These are phyloP conservation scores for Scolecobasidium constrictum DNA, from an alignment of 2,329 filamentous ascomycete genomes.

Conservation along the genomic window DNA sequence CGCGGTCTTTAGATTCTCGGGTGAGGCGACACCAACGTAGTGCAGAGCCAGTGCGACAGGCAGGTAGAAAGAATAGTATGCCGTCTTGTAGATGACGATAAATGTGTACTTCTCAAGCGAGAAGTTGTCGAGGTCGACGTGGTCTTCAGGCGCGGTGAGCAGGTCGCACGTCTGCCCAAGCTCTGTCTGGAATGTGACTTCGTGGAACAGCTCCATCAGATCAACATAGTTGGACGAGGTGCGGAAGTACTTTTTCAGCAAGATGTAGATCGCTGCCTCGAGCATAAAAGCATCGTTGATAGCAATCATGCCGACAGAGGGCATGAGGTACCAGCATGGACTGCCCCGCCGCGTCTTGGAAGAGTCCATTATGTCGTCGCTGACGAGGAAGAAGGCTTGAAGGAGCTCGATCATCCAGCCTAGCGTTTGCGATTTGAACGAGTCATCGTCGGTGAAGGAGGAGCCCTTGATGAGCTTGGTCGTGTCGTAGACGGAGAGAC, in stretches of 20 bases:
- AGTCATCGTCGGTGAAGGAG: conserved; percentile 68
- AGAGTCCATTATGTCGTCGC: conserved; percentile 96
- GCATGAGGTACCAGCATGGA: conserved; percentile 93
- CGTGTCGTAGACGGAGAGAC: conserved; percentile 94
- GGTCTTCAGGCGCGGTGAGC: conserved; percentile 88
- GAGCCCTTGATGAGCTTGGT: conserved; percentile 65
- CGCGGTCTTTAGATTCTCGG: conserved; percentile 78
- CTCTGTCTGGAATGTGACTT: conserved; percentile 87
- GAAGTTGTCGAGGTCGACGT: conserved; percentile 90
- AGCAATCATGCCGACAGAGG: conserved; percentile 84
- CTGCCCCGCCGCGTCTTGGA: conserved; percentile 89
- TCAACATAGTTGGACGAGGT: conserved; percentile 80
- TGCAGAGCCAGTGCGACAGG: conserved; percentile 85
- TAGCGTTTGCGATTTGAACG: conserved; percentile 76
- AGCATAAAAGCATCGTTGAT: conserved; percentile 99
- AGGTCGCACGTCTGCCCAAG: conserved; percentile 90
- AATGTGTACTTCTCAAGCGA: conserved; percentile 90
- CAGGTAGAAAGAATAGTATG: conserved; percentile 98
- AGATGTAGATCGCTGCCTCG: conserved; percentile 77
- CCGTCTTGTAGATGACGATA: conserved; percentile 99
- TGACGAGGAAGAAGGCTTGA: conserved; percentile 97
- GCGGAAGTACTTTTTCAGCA: conserved; percentile 91
- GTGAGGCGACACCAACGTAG: conserved; percentile 74
- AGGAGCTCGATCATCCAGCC: conserved; percentile 98
- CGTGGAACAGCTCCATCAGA: conserved; percentile 91